These are phyloP conservation scores for Ganoderma meredithae DNA, from an alignment of 1,284 basidiomycete species.

Conservation along the genomic window DNA sequence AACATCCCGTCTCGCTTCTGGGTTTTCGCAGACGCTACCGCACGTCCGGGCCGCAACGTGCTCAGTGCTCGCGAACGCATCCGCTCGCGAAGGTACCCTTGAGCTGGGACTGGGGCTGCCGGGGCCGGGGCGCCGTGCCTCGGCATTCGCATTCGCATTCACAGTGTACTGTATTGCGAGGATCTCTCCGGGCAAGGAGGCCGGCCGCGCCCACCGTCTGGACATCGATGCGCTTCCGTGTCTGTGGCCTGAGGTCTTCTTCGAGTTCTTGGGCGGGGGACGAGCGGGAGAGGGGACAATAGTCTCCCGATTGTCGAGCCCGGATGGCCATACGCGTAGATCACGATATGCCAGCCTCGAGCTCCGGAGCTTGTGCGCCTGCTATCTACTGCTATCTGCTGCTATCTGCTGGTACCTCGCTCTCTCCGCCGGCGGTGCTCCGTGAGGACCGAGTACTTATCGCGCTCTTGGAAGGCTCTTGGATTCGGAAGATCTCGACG, in stretches of 20 bases:
- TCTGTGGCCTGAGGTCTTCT: background rate
- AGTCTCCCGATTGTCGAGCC: background rate
- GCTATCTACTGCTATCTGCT: background rate
- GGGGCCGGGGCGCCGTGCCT: background rate
- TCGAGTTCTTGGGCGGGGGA: background rate
- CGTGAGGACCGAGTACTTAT: too few relatives aligned
- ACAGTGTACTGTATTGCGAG: background rate
- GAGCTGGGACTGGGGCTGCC: background rate
- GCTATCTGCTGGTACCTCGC: too few relatives aligned
- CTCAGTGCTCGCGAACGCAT: background rate
- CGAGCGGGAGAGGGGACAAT: too few relatives aligned
- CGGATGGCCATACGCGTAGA: background rate
- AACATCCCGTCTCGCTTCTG: background rate
- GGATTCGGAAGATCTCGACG: too few relatives aligned
- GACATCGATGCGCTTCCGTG: too few relatives aligned
- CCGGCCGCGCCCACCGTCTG: background rate
- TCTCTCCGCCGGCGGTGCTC: too few relatives aligned
- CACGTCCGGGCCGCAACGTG: constrained; percentile 6
- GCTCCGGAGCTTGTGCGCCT: background rate
- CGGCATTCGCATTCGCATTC: background rate
- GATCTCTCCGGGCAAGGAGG: constrained; percentile 2
- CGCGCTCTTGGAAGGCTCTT: too few relatives aligned
- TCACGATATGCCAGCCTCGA: background rate
- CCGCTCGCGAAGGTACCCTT: constrained; percentile 3
- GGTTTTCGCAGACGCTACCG: background rate